Evolutionary conservation across 2,329 filamentous ascomycete genomes (phyloP).

Genomic region (Diplodia seriata): DNA sequence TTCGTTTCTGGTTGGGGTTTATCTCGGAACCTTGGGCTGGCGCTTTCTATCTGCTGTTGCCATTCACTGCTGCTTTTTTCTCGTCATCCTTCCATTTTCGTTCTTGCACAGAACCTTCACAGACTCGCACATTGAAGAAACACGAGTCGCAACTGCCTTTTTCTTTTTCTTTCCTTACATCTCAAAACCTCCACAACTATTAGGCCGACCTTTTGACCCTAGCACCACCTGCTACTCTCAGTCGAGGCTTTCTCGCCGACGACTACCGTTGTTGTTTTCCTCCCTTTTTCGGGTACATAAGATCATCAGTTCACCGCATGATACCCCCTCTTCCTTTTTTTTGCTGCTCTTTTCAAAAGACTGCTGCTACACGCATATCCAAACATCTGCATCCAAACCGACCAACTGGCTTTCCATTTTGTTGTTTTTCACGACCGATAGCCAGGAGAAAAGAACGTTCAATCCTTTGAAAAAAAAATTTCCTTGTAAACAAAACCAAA

Average conservation of each 20-base stretch:
- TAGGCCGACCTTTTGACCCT: conserved; percentile 20
- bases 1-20: conserved; percentile 9
- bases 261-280: not conserved
- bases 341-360: not conserved
- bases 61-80: conserved; percentile 28
- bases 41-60: conserved; percentile 23
- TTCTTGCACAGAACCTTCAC: conserved; percentile 20
- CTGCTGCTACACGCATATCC: not conserved
- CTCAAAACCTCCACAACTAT: conserved; percentile 9
- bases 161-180: conserved; percentile 1
- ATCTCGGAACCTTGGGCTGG: conserved; percentile 16
- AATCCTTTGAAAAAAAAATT: conserved; percentile 13
- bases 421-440: conserved; percentile 8
- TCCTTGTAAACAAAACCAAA: conserved; percentile 1
- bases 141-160: conserved; percentile 15
- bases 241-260: conserved; percentile 10
- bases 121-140: conserved; percentile 8
- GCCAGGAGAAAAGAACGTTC: conserved; percentile 22
- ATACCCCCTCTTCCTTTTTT: conserved; percentile 16
- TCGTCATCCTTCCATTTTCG: conserved; percentile 32
- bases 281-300: conserved; percentile 20
- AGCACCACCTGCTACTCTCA: conserved; percentile 15
- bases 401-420: conserved; percentile 6
- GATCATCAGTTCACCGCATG: conserved; percentile 30
- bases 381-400: not conserved